Conservation (phyloP, 257 asterid genomes). For the Lycium barbarum region DNA sequence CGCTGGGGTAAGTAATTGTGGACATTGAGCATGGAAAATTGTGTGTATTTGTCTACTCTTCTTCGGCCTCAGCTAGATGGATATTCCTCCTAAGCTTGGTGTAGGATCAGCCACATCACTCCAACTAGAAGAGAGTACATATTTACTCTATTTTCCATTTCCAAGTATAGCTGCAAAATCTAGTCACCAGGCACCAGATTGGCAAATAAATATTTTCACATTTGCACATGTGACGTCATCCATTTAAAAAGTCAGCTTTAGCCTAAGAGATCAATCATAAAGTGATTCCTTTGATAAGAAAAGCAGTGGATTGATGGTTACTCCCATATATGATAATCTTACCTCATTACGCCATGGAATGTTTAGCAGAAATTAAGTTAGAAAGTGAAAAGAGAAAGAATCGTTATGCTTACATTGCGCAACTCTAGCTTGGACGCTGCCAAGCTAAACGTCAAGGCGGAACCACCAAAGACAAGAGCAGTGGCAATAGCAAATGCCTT, state of each 20-base stretch:
- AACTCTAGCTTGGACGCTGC: slow-evolving; percentile 70
- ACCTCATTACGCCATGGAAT: neutral
- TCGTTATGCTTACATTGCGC: slow-evolving; percentile 57
- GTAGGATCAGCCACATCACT: too few relatives aligned
- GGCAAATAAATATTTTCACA: neutral
- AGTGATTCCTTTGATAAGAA: neutral
- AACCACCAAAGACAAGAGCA: slow-evolving; percentile 77
- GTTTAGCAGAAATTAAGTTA: neutral
- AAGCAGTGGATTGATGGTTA: neutral
- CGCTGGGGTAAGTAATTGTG: too few relatives aligned
- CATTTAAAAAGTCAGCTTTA: neutral
- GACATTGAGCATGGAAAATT: too few relatives aligned
- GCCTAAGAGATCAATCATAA: neutral
- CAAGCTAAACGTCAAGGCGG: slow-evolving; percentile 57
- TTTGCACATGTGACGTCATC: neutral
- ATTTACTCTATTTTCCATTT: too few relatives aligned
- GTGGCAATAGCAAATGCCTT: slow-evolving; percentile 86
- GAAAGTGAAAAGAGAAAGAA: neutral
- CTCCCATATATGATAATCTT: neutral
- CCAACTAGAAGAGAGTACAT: too few relatives aligned
- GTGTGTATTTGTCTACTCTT: too few relatives aligned
- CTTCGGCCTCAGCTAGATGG: too few relatives aligned
- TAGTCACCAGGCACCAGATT: neutral
- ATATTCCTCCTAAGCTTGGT: too few relatives aligned
- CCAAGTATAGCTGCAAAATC: neutral